Percentiles rank a stretch among this genome's conserved stretches.
Conservation (phyloP, 768 basidiomycete species). For the Daedaleopsis nitida region DNA sequence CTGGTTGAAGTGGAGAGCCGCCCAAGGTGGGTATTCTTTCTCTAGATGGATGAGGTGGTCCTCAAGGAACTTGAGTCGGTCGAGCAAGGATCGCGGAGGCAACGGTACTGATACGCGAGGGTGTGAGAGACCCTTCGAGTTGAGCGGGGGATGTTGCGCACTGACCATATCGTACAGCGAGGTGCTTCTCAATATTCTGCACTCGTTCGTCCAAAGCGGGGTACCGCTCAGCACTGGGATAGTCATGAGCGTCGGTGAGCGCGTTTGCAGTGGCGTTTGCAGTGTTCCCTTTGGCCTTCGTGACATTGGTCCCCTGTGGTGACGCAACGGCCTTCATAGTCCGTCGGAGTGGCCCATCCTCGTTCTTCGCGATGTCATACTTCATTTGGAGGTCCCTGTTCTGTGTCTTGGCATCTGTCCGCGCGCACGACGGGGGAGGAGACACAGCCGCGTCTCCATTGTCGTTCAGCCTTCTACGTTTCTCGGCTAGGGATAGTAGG, state of each 20-base stretch:
- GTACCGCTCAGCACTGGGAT: slow-evolving; percentile 45
- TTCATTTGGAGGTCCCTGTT: slow-evolving; percentile 81
- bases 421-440: slow-evolving; percentile 62
- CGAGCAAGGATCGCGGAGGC: slow-evolving; percentile 62
- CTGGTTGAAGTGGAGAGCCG: slow-evolving; percentile 86
- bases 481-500: slow-evolving; percentile 58
- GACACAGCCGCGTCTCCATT: slow-evolving; percentile 31
- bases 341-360: slow-evolving; percentile 70
- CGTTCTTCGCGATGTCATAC: slow-evolving; percentile 86
- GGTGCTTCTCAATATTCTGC: slow-evolving; percentile 66
- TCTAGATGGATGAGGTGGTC: slow-evolving; percentile 77
- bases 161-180: slow-evolving; percentile 73
- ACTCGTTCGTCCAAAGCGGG: slow-evolving; percentile 68
- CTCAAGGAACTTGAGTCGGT: slow-evolving; percentile 70
- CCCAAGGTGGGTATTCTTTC: slow-evolving; percentile 86
- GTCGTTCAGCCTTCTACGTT: slow-evolving; percentile 45
- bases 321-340: slow-evolving; percentile 44
- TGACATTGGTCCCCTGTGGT: neutral
- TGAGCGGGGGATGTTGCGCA: neutral
- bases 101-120: slow-evolving; percentile 63
- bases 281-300: neutral
- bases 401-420: slow-evolving; percentile 68
- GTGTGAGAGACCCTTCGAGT: neutral
- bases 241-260: neutral
- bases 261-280: neutral